Evolutionary conservation across 176 grass and related monocot species (phyloP), one percentile per base, ranked within the genome.

Genomic region (Pharus latifolius): DNA sequence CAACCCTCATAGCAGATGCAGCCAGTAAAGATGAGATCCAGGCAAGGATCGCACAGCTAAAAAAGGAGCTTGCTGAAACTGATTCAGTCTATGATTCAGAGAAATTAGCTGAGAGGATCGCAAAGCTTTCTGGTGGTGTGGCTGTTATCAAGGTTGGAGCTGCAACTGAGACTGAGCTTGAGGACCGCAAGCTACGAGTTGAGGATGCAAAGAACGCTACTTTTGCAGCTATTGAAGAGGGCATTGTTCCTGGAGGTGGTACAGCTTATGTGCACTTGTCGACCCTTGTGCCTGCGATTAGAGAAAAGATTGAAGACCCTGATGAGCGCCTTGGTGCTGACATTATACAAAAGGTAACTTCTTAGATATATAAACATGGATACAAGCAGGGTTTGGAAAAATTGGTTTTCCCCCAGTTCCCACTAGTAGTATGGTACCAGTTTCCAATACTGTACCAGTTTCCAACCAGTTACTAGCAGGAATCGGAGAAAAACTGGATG

Each of bases 101-200:
- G 73, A 90, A 90, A 20, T 11, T 90, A 65, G 61, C 73, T 10
- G 82, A 90, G 73, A 73, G 82, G 23, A 78, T 90, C 15, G 82
- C 78, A 11, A 90, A 90, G 56, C 87, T 90, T 35, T 77, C 87
- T 59, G 73, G 82, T 70, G 87, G 87, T 78, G 87, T 90, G 52
- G 87, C 82, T 33, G 82, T 86, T 53, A 85, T 90, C 38, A 90
- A 90, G 78, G 87, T 86, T 64, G 87, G 87, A 65, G 87, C 87
- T 19, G 55, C 82, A 56, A 90, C 82, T 1, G 82, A 90, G 67
- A 82, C 73, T 23, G 87, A 89, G 57, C 87, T 89, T 1, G 78
- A 89, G 54, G 87, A 89, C 55, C 82, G 77, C 20, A 79, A 85
- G 54, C 82, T 85, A 16, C 58, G 82, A 18, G 69, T 89, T 10